A percentile compares a stretch with the other conserved stretches of the same genome.
These are phyloP conservation scores for Agaricus sinodeliciosus DNA, from an alignment of 768 basidiomycete species.

Conservation along the genomic window DNA sequence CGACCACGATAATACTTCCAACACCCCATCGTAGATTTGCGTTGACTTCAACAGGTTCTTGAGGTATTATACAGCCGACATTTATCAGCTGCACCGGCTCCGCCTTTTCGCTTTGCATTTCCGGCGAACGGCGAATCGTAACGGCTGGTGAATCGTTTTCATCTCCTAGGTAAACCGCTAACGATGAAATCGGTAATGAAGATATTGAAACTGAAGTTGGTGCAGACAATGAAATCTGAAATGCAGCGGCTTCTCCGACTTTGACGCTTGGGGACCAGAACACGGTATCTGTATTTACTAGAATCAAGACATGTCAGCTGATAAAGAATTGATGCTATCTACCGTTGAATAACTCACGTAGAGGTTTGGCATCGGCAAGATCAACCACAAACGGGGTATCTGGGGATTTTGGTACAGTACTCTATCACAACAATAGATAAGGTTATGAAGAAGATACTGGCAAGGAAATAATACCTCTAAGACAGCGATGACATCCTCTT, in stretches of 20 bases:
- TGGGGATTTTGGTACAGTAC: slow-evolving; percentile 57
- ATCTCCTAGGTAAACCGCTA: slow-evolving; percentile 55
- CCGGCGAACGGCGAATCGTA: slow-evolving; percentile 37
- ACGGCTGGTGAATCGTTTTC: slow-evolving; percentile 32
- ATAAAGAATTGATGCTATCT: neutral
- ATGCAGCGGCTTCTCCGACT: slow-evolving; percentile 57
- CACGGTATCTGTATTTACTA: slow-evolving; percentile 59
- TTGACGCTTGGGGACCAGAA: slow-evolving; percentile 68
- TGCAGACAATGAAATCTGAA: slow-evolving; percentile 65
- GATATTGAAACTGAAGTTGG: slow-evolving; percentile 42
- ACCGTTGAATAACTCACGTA: slow-evolving; percentile 42
- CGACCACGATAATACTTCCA: slow-evolving; percentile 48
- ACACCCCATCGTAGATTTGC: slow-evolving; percentile 54
- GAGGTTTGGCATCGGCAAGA: slow-evolving; percentile 52
- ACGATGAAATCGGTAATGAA: slow-evolving; percentile 51
- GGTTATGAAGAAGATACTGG: neutral
- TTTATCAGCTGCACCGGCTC: slow-evolving; percentile 31
- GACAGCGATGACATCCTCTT: slow-evolving; percentile 69
- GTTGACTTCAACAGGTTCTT: slow-evolving; percentile 3
- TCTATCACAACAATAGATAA: slow-evolving; percentile 35
- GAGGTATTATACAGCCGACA: slow-evolving; percentile 3
- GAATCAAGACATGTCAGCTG: slow-evolving; percentile 6
- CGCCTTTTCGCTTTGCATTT: slow-evolving; percentile 7
- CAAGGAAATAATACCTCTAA: slow-evolving; percentile 44
- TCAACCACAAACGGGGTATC: slow-evolving; percentile 56